Percentiles rank a stretch among this genome's conserved stretches.
These are phyloP conservation scores for Starmerella vitae DNA, from an alignment of 805 yeast species.

Conservation along the genomic window DNA sequence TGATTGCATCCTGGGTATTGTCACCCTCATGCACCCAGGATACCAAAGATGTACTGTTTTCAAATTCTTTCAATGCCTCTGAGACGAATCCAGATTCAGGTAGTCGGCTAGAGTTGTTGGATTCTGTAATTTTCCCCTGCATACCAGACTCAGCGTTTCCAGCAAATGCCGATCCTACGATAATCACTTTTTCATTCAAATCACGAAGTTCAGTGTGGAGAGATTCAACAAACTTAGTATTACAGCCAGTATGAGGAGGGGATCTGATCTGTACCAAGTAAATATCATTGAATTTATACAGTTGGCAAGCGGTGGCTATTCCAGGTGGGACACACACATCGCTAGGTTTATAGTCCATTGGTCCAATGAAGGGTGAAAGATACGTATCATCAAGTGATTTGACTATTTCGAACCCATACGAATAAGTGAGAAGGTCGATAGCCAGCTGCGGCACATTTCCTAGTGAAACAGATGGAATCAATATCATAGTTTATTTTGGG, in stretches of 20 bases:
- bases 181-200: constrained; percentile 28
- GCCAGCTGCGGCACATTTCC: constrained; percentile 86
- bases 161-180: constrained; percentile 64
- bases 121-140: constrained; percentile 8
- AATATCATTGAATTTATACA: constrained; percentile 24
- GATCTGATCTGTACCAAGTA: constrained; percentile 64
- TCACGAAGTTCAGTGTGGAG: constrained; percentile 31
- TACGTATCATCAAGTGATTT: constrained; percentile 45
- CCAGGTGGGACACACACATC: constrained; percentile 25
- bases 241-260: constrained; percentile 61
- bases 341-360: constrained; percentile 39
- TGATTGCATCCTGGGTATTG: constrained; percentile 57
- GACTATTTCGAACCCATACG: constrained; percentile 39
- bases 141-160: constrained; percentile 28
- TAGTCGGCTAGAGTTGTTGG: constrained; percentile 3
- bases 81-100: constrained; percentile 26
- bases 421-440: constrained; percentile 56
- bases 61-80: constrained; percentile 20
- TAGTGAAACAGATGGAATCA: constrained; percentile 69
- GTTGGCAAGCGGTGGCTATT: constrained; percentile 51
- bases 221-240: constrained; percentile 38
- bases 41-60: constrained; percentile 25
- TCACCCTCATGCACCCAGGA: constrained; percentile 81
- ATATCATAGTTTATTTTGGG: constrained; percentile 21
- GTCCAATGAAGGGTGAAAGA: constrained; percentile 74